A percentile compares a stretch with the other conserved stretches of the same genome.
phyloP scores from a whole-genome alignment of 2,329 filamentous ascomycete genomes.

The Nigrospora osmanthi region DNA sequence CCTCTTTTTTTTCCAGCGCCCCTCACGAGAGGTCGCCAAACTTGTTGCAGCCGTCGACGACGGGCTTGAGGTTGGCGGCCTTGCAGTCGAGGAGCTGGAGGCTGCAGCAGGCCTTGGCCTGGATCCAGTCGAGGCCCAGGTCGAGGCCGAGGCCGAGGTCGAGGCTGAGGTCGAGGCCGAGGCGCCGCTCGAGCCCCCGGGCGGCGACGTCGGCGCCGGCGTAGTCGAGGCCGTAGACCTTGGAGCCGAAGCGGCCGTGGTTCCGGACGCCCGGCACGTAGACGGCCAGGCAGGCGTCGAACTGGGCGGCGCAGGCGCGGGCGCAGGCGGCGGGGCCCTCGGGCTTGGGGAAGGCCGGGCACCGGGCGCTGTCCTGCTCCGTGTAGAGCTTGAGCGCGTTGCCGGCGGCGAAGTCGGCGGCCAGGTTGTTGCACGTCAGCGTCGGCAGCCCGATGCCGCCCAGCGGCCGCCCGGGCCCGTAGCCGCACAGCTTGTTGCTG shows the following conservation, averaged over 20 bases:
- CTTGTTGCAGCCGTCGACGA: background rate
- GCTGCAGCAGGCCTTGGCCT: background rate
- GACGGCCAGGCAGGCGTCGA: conserved; percentile 34
- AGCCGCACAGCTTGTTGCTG: conserved; percentile 51
- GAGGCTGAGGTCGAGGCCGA: background rate
- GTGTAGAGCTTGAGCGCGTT: conserved; percentile 47
- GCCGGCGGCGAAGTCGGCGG: conserved; percentile 25
- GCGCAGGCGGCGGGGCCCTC: conserved; percentile 32
- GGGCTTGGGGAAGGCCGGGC: conserved; percentile 32
- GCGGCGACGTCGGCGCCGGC: too few species aligned
- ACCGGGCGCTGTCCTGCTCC: conserved; percentile 30
- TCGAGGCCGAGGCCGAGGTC: background rate
- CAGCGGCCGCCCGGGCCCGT: conserved; percentile 54
- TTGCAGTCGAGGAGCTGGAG: background rate
- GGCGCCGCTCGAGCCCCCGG: too few species aligned
- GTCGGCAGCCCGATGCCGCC: conserved; percentile 43
- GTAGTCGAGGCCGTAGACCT: conserved; percentile 6
- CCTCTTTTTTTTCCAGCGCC: too few species aligned
- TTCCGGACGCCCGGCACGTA: conserved; percentile 41
- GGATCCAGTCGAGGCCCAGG: background rate
- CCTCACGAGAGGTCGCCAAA: background rate
- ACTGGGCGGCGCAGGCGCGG: conserved; percentile 47
- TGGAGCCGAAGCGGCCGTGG: conserved; percentile 13
- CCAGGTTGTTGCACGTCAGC: conserved; percentile 46
- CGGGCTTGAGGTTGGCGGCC: background rate